phyloP scores from a whole-genome alignment of 352 stramenopile species.

The Globisporangium alternatum region DNA sequence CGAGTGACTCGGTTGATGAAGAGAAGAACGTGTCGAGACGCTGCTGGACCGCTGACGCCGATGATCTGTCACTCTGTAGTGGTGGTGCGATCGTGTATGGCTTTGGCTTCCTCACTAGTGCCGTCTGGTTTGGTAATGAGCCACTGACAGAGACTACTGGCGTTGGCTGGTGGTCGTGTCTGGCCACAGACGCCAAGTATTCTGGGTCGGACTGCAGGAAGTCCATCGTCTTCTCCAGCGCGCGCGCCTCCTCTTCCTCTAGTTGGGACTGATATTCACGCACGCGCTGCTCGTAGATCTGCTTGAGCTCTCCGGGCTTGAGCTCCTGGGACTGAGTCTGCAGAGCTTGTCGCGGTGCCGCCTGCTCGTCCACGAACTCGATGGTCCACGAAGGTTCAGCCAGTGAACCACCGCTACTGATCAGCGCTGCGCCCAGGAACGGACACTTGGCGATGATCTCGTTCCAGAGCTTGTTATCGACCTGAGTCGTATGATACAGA shows the following conservation, averaged over 20 bases:
- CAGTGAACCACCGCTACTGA: slow-evolving; percentile 12
- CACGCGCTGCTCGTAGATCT: slow-evolving; percentile 43
- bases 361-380: slow-evolving; percentile 55
- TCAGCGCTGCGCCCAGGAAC: slow-evolving; percentile 25
- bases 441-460: slow-evolving; percentile 50
- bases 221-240: slow-evolving; percentile 49
- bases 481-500: background rate
- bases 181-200: slow-evolving; percentile 24
- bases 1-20: slow-evolving; percentile 5
- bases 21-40: slow-evolving; percentile 44
- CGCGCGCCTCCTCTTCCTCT: slow-evolving; percentile 30
- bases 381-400: slow-evolving; percentile 23
- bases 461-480: slow-evolving; percentile 60
- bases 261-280: slow-evolving; percentile 28
- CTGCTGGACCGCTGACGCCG: slow-evolving; percentile 21
- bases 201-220: slow-evolving; percentile 52
- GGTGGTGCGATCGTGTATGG: background rate
- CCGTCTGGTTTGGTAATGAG: background rate
- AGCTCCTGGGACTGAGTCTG: slow-evolving; percentile 9
- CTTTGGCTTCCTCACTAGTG: background rate
- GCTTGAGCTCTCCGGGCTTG: slow-evolving; percentile 30
- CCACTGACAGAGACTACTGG: background rate
- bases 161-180: background rate
- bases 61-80: background rate
- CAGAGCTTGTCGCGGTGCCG: slow-evolving; percentile 17